A percentile compares a stretch with the other conserved stretches of the same genome.
Conservation (phyloP, 352 stramenopile species). For the Discostella stelligera region DNA sequence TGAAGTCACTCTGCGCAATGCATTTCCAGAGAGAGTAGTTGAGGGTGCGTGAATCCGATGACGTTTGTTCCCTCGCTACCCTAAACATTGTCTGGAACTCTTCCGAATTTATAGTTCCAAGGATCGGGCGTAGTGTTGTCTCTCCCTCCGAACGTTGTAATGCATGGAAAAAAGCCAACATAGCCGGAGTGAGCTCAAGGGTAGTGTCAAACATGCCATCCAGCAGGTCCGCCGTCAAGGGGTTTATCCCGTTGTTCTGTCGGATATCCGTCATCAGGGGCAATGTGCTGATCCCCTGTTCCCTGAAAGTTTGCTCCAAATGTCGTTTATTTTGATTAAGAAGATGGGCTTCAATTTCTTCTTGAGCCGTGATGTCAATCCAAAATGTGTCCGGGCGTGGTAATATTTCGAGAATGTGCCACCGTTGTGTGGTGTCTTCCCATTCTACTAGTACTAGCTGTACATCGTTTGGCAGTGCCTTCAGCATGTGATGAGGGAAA, state of each 20-base stretch:
- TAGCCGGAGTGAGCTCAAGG: no score
- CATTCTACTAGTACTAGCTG: no score
- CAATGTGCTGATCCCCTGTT: not conserved
- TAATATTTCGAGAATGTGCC: no score
- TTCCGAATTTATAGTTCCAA: no score
- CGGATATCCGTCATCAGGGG: not conserved
- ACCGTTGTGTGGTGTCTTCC: not conserved
- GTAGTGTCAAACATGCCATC: no score
- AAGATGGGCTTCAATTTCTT: constrained; percentile 13
- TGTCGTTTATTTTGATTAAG: constrained; percentile 24
- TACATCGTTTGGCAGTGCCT: constrained; percentile 9
- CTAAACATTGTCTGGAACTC: constrained; percentile 20
- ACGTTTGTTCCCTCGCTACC: constrained; percentile 16
- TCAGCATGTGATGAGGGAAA: constrained; percentile 18
- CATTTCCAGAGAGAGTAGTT: no score
- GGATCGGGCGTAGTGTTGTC: no score
- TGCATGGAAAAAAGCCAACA: no score
- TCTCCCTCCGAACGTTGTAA: constrained; percentile 5
- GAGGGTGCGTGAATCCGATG: constrained; percentile 9
- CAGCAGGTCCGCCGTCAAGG: no score
- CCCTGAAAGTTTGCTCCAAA: constrained; percentile 18
- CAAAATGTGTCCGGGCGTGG: not conserved
- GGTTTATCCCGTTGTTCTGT: not conserved
- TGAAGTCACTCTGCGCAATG: not conserved
- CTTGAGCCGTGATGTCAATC: not conserved